Evolutionary conservation across 2,329 filamentous ascomycete species (phyloP), one percentile per base, ranked within the genome.

Genomic region (Tolypocladium amazonense): DNA sequence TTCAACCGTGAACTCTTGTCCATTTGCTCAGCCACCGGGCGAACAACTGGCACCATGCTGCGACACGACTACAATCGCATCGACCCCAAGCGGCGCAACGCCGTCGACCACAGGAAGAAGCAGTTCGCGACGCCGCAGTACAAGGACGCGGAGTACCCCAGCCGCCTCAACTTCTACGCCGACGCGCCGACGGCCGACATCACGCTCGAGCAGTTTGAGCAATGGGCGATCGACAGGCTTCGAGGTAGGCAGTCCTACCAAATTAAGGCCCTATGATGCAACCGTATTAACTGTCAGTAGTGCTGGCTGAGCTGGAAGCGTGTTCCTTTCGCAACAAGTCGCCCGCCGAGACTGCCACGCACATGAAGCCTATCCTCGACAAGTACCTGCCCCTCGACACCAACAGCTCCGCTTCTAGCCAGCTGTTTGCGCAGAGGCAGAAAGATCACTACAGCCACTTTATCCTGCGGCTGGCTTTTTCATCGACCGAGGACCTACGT

Each of bases 401-500:
- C 52, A 93, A 92, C 69, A 88, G 84, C 59, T 89, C 89, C 1
- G 79, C 68, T 62, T 81, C 73, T 52, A 76, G 72, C 64, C 82
- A 78, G 68, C 75, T 93, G 18, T 81, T 83, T 30, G 76, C 84
- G 39, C 90, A 99, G 75, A 83, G 93, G 35, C 89, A 93, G 73
- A 95, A 94, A 71, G 94, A 99, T 68, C 94, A 99, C 75, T 99
- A 97, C 75, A 94, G 90, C 59, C 94, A 99, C 74, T 99, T 97
- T 72, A 99, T 97, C 62, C 83, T 99, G 7, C 87, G 94, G 0
- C 84, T 99, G 52, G 94, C 94, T 1, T 99, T 99, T 70, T 87
- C 92, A 0, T 86, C 88, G 2, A 97, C 93, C 0, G 92, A 96
- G 70, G 94, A 99, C 68, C 79, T 97, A 43, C 86, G 94, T 50